Evolutionary conservation across 768 basidiomycete species (phyloP), one percentile per base, ranked within the genome.

Genomic region (Russula virescens): DNA sequence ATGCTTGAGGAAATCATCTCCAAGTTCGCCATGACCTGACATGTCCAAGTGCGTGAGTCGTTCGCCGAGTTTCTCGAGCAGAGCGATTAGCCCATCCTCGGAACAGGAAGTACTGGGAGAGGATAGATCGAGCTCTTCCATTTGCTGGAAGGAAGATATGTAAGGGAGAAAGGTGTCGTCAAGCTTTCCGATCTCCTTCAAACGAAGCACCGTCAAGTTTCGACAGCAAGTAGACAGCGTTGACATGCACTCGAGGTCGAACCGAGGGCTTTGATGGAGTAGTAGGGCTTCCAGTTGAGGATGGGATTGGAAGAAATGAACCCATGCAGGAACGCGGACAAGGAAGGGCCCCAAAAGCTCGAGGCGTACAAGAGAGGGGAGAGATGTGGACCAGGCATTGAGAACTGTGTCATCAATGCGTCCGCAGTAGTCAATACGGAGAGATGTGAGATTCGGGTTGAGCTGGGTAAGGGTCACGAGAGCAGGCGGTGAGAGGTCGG

Each of bases 301-400:
- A 57, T 87, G 83, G 2, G 81, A 70, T 56, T 80, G 71, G 74
- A 98, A 84, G 75, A 97, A 94, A 0, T 75, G 69, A 50, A 80
- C 75, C 96, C 96, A 98, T 0, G 81, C 83, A 0, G 80, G 75
- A 9, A 81, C 75, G 23, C 86, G 85, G 40, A 97, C 88, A 25
- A 94, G 84, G 74, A 92, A 94, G 2, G 94, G 94, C 0, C 90
- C 96, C 14, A 91, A 83, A 18, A 99, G 87, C 71, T 88, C 86
- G 16, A 99, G 69, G 38, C 83, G 82, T 5, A 75, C 80, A 45
- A 99, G 82, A 16, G 82, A 72, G 2, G 83, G 86, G 34, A 99
- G 79, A 0, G 81, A 80, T 5, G 74, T 78, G 46, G 79, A 79
- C 80, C 91, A 90, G 26, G 81, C 72, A 18, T 74, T 69, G 51